Percentiles rank a stretch among this genome's conserved stretches.
Conservation (phyloP, 2,329 filamentous ascomycete genomes). For the Lecanoromycetidae sp. region DNA sequence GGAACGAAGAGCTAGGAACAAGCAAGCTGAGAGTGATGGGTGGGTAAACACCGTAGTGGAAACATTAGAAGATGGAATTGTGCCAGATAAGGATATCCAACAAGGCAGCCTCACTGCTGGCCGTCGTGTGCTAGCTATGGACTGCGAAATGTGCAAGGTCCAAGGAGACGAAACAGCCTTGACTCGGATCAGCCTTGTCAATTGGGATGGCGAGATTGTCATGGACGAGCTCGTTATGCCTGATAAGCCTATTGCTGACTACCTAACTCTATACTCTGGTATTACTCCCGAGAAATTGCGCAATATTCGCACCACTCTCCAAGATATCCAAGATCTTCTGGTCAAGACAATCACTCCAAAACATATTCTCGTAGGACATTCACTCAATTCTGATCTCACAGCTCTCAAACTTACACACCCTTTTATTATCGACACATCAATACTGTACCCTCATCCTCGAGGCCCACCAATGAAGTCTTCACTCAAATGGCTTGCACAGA, state of each 20-base stretch:
- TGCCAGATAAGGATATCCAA: conserved; percentile 60
- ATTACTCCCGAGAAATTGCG: conserved; percentile 79
- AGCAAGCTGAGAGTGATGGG: conserved; percentile 45
- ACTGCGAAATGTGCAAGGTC: conserved; percentile 97
- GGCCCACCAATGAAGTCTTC: conserved; percentile 83
- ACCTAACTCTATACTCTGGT: conserved; percentile 82
- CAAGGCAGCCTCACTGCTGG: conserved; percentile 74
- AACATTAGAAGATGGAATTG: conserved; percentile 52
- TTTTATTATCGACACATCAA: conserved; percentile 81
- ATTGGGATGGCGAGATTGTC: conserved; percentile 71
- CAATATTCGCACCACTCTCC: conserved; percentile 68
- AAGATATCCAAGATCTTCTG: conserved; percentile 70
- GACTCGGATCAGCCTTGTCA: conserved; percentile 74
- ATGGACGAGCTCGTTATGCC: conserved; percentile 91
- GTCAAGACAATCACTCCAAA: conserved; percentile 50
- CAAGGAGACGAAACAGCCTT: conserved; percentile 68
- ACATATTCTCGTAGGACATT: conserved; percentile 36
- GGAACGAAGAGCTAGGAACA: conserved; percentile 39
- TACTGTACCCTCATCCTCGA: conserved; percentile 81
- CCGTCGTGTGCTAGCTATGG: conserved; percentile 65
- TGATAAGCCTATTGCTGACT: conserved; percentile 74
- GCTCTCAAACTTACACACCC: conserved; percentile 81
- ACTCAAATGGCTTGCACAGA: conserved; percentile 77
- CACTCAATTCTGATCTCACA: conserved; percentile 47
- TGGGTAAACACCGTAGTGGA: conserved; percentile 73